phyloP scores from a whole-genome alignment of 768 basidiomycete species.

The Tylopilus rubrobrunneus region DNA sequence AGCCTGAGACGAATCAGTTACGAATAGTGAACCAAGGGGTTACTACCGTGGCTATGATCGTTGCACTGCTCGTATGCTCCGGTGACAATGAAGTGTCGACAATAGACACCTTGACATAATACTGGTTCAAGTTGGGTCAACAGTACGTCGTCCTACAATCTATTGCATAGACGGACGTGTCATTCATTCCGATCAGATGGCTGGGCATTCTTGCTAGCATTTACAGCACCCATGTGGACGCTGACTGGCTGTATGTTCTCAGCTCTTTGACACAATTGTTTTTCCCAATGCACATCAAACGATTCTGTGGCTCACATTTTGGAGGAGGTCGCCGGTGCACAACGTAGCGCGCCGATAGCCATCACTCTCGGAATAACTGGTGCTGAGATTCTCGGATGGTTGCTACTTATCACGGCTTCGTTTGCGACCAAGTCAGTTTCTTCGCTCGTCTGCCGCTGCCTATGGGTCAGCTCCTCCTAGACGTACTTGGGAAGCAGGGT shows the following conservation, averaged over 20 bases:
- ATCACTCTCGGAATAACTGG: constrained; percentile 60
- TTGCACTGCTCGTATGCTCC: constrained; percentile 54
- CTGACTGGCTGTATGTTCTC: constrained; percentile 61
- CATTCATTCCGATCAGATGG: constrained; percentile 42
- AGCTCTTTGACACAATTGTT: neutral
- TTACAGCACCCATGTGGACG: constrained; percentile 78
- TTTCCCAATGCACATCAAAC: constrained; percentile 36
- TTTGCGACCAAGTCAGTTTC: constrained; percentile 57
- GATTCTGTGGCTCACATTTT: constrained; percentile 76
- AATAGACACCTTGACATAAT: constrained; percentile 63
- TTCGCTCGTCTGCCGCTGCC: constrained; percentile 59
- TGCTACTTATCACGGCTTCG: constrained; percentile 61
- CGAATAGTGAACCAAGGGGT: constrained; percentile 41
- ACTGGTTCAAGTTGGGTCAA: constrained; percentile 68
- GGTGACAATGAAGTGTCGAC: constrained; percentile 58
- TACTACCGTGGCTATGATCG: constrained; percentile 59
- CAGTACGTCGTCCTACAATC: constrained; percentile 35
- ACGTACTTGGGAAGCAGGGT: constrained; percentile 61
- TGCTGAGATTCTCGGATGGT: constrained; percentile 61
- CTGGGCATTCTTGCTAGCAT: constrained; percentile 71
- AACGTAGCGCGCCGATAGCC: constrained; percentile 61
- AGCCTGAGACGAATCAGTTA: neutral
- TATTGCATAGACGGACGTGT: neutral
- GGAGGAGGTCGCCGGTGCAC: constrained; percentile 68
- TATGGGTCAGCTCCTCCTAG: constrained; percentile 69